Evolutionary conservation across 495 filamentous ascomycete genomes (phyloP).

Genomic region (Patellaria atrata): DNA sequence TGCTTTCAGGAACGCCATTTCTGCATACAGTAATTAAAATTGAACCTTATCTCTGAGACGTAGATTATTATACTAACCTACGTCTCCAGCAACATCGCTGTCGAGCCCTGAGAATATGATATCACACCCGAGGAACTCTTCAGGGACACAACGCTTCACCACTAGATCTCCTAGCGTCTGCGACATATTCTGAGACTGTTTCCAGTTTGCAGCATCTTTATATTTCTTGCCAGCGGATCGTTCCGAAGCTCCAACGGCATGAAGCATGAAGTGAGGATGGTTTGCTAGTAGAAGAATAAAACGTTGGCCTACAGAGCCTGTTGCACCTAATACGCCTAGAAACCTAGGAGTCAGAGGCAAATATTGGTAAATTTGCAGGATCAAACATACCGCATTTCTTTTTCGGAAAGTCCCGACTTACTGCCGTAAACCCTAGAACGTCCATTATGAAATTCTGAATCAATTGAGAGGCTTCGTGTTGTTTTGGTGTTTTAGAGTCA

Average conservation of each 20-base stretch:
- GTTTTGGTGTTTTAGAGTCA: too few relatives aligned
- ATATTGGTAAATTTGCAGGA: neutral
- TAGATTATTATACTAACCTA: slow-evolving; percentile 20
- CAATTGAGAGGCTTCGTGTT: slow-evolving; percentile 1
- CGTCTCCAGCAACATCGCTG: slow-evolving; percentile 31
- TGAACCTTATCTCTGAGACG: neutral
- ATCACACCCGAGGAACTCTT: slow-evolving; percentile 30
- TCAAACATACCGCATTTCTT: slow-evolving; percentile 28
- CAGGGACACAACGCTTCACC: slow-evolving; percentile 26
- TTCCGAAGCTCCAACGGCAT: slow-evolving; percentile 29
- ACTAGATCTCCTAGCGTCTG: slow-evolving; percentile 28
- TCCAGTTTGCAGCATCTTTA: slow-evolving; percentile 31
- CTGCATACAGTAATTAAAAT: too few relatives aligned
- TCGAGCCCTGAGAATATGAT: slow-evolving; percentile 31
- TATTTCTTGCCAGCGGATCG: slow-evolving; percentile 32
- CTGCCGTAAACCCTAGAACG: slow-evolving; percentile 23
- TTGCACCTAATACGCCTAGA: slow-evolving; percentile 31
- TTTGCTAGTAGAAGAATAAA: slow-evolving; percentile 32
- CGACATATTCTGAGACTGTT: slow-evolving; percentile 30
- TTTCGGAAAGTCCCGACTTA: slow-evolving; percentile 23
- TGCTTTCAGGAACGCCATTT: slow-evolving; percentile 30
- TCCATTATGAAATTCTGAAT: slow-evolving; percentile 17
- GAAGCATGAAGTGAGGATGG: slow-evolving; percentile 30
- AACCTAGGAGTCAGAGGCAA: slow-evolving; percentile 1
- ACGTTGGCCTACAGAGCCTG: slow-evolving; percentile 31